Conservation (phyloP, 2,329 filamentous ascomycete species). For the Pseudonectria buxi region DNA sequence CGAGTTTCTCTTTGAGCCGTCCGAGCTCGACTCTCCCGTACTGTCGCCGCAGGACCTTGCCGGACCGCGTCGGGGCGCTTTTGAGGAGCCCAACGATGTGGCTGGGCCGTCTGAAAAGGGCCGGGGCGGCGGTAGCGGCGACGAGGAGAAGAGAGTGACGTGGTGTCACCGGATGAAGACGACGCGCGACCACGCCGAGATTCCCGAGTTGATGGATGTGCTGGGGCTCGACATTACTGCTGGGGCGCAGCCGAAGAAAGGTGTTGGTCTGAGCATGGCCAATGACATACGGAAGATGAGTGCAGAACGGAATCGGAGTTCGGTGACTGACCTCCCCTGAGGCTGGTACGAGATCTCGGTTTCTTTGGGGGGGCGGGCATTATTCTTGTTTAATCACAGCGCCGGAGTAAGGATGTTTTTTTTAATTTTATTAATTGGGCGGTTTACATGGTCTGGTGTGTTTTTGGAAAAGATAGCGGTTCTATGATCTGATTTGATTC, state of each 20-base stretch:
- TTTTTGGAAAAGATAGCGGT: slow-evolving; percentile 5
- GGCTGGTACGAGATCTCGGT: neutral
- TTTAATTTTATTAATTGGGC: slow-evolving; percentile 1
- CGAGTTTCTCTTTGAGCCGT: slow-evolving; percentile 68
- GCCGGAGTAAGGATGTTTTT: slow-evolving; percentile 16
- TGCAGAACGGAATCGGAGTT: slow-evolving; percentile 18
- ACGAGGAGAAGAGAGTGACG: slow-evolving; percentile 54
- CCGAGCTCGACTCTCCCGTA: slow-evolving; percentile 37
- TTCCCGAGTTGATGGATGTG: slow-evolving; percentile 57
- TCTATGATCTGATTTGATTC: slow-evolving; percentile 3
- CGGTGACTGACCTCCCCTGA: slow-evolving; percentile 6
- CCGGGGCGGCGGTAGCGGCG: slow-evolving; percentile 18
- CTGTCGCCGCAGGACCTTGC: slow-evolving; percentile 35
- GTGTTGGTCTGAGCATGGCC: slow-evolving; percentile 46
- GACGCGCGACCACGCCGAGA: slow-evolving; percentile 70
- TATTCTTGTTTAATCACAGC: slow-evolving; percentile 14
- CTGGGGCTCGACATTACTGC: slow-evolving; percentile 46
- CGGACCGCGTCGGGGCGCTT: slow-evolving; percentile 12
- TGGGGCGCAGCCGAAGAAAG: slow-evolving; percentile 40
- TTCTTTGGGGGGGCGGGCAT: neutral
- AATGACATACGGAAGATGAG: slow-evolving; percentile 40
- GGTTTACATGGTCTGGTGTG: slow-evolving; percentile 3
- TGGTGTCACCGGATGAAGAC: slow-evolving; percentile 82
- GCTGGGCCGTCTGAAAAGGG: slow-evolving; percentile 1
- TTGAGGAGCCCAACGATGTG: slow-evolving; percentile 11